Evolutionary conservation across 495 filamentous ascomycete genomes (phyloP).

Genomic region (Podospora appendiculata): DNA sequence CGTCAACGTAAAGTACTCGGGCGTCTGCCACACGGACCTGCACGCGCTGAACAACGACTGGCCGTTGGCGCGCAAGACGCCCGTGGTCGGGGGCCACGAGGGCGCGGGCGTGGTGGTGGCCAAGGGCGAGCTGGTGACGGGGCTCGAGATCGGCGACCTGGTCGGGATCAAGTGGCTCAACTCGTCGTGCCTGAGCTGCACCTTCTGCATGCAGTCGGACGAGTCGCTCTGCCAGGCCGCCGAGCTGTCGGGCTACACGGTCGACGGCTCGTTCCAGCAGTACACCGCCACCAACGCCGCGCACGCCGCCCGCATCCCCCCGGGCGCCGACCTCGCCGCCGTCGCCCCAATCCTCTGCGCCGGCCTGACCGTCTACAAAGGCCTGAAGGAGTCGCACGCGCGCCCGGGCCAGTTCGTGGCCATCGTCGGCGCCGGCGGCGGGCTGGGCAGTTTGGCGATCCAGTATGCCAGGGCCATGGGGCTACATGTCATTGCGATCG

Average conservation of each 20-base stretch:
- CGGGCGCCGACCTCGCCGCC: conserved; percentile 62
- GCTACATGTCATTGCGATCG: conserved; percentile 68
- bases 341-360: conserved; percentile 78
- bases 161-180: conserved; percentile 89
- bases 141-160: conserved; percentile 67
- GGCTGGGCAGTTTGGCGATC: conserved; percentile 65
- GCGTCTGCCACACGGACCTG: conserved; percentile 84
- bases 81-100: conserved; percentile 86
- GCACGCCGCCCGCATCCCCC: conserved; percentile 67
- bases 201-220: conserved; percentile 61
- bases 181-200: conserved; percentile 65
- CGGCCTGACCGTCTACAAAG: conserved; percentile 85
- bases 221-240: conserved; percentile 66
- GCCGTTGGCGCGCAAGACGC: conserved; percentile 69
- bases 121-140: conserved; percentile 59
- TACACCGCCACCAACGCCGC: conserved; percentile 77
- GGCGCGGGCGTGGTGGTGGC: conserved; percentile 79
- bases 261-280: conserved; percentile 86
- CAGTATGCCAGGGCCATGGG: conserved; percentile 88
- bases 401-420: conserved; percentile 67
- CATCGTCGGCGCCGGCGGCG: conserved; percentile 78
- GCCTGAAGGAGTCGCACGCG: conserved; percentile 66
- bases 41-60: conserved; percentile 82
- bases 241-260: conserved; percentile 74
- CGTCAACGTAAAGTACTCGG: conserved; percentile 79